These are phyloP conservation scores for Lepidium africanum DNA, from an alignment of 345 rosid species.

Conservation along the genomic window DNA sequence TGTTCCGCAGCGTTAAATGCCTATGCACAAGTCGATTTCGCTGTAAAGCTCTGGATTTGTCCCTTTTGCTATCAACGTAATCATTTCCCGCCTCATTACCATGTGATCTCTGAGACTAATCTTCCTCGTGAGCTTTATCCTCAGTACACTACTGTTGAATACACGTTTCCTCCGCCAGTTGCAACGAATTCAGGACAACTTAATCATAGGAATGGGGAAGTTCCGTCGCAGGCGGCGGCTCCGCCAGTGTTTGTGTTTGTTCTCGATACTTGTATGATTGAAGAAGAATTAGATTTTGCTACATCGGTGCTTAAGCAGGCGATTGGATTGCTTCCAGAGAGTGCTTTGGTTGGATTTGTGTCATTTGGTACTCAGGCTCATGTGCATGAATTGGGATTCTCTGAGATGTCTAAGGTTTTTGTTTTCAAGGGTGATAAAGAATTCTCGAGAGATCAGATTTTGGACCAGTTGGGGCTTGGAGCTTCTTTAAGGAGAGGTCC, in stretches of 20 bases:
- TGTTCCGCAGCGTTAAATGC: neutral
- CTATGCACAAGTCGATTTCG: neutral
- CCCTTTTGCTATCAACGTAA: neutral
- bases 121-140: conserved; percentile 50
- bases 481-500: conserved; percentile 41
- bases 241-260: conserved; percentile 59
- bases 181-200: neutral
- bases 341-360: conserved; percentile 80
- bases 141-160: neutral
- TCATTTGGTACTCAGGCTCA: conserved; percentile 83
- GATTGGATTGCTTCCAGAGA: conserved; percentile 66
- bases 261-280: conserved; percentile 75
- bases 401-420: conserved; percentile 72
- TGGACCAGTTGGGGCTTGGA: conserved; percentile 74
- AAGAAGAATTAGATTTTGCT: conserved; percentile 64
- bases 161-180: neutral
- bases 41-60: neutral
- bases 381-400: conserved; percentile 77
- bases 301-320: conserved; percentile 71
- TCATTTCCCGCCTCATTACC: conserved; percentile 70
- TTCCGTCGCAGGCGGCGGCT: conserved; percentile 7
- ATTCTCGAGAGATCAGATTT: conserved; percentile 56
- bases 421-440: conserved; percentile 69
- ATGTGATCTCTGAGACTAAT: conserved; percentile 64
- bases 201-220: neutral